Conservation (phyloP, 2,329 filamentous ascomycete genomes). For the Ophiostoma sp. region DNA sequence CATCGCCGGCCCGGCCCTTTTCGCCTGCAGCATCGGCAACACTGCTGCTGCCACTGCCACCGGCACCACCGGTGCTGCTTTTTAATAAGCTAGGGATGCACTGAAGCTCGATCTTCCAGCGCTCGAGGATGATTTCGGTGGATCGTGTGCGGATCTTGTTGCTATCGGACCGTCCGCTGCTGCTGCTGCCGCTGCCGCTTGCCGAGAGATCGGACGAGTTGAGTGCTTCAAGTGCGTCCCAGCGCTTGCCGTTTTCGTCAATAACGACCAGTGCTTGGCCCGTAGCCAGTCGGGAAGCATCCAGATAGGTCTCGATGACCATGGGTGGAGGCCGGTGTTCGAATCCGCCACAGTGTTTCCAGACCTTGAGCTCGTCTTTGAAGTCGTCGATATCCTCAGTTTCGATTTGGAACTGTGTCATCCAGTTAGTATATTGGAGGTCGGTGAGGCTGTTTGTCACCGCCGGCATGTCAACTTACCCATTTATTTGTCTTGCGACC, state of each 20-base stretch:
- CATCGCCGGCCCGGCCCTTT: not conserved
- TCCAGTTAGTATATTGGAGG: not conserved
- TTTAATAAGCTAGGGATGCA: slow-evolving; percentile 44
- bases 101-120: slow-evolving; percentile 85
- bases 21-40: not conserved
- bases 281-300: slow-evolving; percentile 73
- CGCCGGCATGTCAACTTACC: slow-evolving; percentile 57
- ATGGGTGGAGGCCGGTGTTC: slow-evolving; percentile 78
- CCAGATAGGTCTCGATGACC: slow-evolving; percentile 87
- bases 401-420: slow-evolving; percentile 82
- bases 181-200: slow-evolving; percentile 42
- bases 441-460: not conserved
- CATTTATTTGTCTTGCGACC: slow-evolving; percentile 75
- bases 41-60: slow-evolving; percentile 2
- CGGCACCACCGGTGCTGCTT: slow-evolving; percentile 7
- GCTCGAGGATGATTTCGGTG: slow-evolving; percentile 80
- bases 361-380: slow-evolving; percentile 74
- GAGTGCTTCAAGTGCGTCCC: slow-evolving; percentile 85
- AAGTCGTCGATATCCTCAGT: slow-evolving; percentile 91
- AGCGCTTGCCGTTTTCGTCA: slow-evolving; percentile 86
- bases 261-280: slow-evolving; percentile 85
- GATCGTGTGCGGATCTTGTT: slow-evolving; percentile 28
- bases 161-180: slow-evolving; percentile 35
- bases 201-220: slow-evolving; percentile 60
- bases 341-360: slow-evolving; percentile 77